Base-by-base conservation (phyloP, 2,329 filamentous ascomycete genomes). In the Clarireedia monteithiana region DNA sequence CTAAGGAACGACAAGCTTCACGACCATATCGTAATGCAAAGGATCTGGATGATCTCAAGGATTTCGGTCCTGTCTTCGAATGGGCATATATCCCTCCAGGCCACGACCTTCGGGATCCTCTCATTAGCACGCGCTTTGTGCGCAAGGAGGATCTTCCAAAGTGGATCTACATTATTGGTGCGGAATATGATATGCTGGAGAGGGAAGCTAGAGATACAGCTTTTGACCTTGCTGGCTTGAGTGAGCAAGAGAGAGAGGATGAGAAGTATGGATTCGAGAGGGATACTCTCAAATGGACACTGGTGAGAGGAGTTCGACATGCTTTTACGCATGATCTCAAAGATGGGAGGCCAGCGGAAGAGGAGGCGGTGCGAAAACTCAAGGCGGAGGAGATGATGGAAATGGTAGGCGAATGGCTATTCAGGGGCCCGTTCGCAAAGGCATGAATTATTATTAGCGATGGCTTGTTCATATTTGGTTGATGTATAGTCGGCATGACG, bases 11-110 rank as follows among this genome's bases (percentile, higher is more conserved):
- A 59, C 44, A 62, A 23, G 54, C 59, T 26, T 58, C 57, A 3
- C 61, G 66, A 30, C 67, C 73, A 4, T 67, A 70, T 44, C 75
- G 71, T 59, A 56, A 56, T 42, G 44, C 55, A 23, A 56, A 56
- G 20, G 57, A 61, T 10, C 44, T 53, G 20, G 62, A 63, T 47
- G 55, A 52, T 36, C n/a, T 62, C 17, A 57, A 52, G 20, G 50
- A 58, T 40, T 60, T 56, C 48, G 58, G 51, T 6, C 60, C 58
- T 2, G 40, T 62, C n/a, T 66, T 65, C 48, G 56, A 61, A 42
- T 66, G 58, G 51, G 63, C 57, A 10, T 65, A 66, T 56, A 47
- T 67, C 27, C 57, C 59, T 5, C 17, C 39, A 5, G 60, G 63
- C n/a, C 60, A 62, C n/a, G 58, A 66, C 55, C 53, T 63, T 15